phyloP scores from a whole-genome alignment of 148 eudicot species.

The Rhododendron molle region DNA sequence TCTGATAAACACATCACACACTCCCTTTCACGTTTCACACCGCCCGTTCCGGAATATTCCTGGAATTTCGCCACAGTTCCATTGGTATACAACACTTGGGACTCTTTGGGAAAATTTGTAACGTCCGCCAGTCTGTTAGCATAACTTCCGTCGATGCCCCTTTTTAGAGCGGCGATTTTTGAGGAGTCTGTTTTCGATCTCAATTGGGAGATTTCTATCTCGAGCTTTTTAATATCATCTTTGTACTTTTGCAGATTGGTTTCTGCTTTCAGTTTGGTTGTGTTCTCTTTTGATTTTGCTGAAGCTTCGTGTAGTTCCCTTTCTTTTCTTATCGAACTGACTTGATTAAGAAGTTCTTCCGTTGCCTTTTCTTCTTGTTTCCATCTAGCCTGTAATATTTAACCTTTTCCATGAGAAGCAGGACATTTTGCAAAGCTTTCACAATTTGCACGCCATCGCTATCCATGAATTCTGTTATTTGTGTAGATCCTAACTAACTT shows the following conservation, averaged over 20 bases:
- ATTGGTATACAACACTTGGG: conserved; percentile 17
- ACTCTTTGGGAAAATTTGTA: conserved; percentile 28
- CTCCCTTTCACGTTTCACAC: conserved; percentile 86
- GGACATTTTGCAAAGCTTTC: neutral
- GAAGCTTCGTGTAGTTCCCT: conserved; percentile 63
- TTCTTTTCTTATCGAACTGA: conserved; percentile 52
- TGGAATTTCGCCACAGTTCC: conserved; percentile 17
- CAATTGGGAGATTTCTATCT: conserved; percentile 63
- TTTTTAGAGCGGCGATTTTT: conserved; percentile 78
- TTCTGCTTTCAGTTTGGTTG: conserved; percentile 53
- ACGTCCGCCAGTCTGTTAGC: conserved; percentile 32
- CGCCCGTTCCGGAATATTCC: conserved; percentile 43
- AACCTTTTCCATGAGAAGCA: conserved; percentile 11
- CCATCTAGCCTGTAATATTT: conserved; percentile 59
- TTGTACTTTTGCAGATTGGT: conserved; percentile 55
- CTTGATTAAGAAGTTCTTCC: conserved; percentile 52
- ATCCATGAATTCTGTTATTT: neutral
- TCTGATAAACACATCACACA: conserved; percentile 99
- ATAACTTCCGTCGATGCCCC: conserved; percentile 65
- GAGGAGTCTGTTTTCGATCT: conserved; percentile 72
- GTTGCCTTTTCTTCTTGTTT: conserved; percentile 69
- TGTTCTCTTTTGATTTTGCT: conserved; percentile 58
- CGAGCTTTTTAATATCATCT: conserved; percentile 64
- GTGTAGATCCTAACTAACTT: neutral
- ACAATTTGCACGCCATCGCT: neutral